A percentile compares a stretch with the other conserved stretches of the same genome.
phyloP scores from a whole-genome alignment of 768 basidiomycete genomes.

The Leccinum boreale region DNA sequence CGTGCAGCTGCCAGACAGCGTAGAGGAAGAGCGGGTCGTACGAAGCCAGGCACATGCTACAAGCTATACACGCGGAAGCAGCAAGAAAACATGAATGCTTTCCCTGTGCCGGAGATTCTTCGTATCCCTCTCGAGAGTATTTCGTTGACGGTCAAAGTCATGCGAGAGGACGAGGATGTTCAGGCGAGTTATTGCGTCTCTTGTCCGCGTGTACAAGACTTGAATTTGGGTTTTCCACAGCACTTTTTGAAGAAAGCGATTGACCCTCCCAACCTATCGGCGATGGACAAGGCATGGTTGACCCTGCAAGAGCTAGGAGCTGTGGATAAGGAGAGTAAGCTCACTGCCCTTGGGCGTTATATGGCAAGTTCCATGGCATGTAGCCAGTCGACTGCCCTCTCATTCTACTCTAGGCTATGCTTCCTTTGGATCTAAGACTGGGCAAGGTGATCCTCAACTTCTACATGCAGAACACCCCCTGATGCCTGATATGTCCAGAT shows the following conservation, averaged over 20 bases:
- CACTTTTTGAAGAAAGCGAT: constrained; percentile 70
- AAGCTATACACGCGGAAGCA: constrained; percentile 80
- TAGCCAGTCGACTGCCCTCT: not conserved
- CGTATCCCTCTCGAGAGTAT: constrained; percentile 83
- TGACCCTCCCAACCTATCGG: constrained; percentile 72
- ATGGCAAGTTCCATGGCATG: constrained; percentile 43
- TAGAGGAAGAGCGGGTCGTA: constrained; percentile 87
- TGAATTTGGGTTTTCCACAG: constrained; percentile 31
- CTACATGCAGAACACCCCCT: constrained; percentile 22
- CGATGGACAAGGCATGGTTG: constrained; percentile 75
- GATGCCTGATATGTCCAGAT: constrained; percentile 86
- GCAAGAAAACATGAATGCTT: constrained; percentile 64
- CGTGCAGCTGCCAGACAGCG: constrained; percentile 80
- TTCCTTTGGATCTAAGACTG: constrained; percentile 86
- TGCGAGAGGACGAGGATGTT: constrained; percentile 74
- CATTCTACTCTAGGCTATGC: constrained; percentile 52
- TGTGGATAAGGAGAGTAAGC: constrained; percentile 52
- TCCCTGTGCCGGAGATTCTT: constrained; percentile 84
- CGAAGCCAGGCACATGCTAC: constrained; percentile 78
- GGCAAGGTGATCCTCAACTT: constrained; percentile 56
- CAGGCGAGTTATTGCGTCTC: constrained; percentile 45
- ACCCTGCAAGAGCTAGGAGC: constrained; percentile 78
- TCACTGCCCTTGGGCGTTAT: constrained; percentile 83
- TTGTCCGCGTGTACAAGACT: not conserved
- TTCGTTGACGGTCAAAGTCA: constrained; percentile 77